Evolutionary conservation across 163 green algal genomes (phyloP).

Genomic region (Trebouxiophyceae sp.): DNA sequence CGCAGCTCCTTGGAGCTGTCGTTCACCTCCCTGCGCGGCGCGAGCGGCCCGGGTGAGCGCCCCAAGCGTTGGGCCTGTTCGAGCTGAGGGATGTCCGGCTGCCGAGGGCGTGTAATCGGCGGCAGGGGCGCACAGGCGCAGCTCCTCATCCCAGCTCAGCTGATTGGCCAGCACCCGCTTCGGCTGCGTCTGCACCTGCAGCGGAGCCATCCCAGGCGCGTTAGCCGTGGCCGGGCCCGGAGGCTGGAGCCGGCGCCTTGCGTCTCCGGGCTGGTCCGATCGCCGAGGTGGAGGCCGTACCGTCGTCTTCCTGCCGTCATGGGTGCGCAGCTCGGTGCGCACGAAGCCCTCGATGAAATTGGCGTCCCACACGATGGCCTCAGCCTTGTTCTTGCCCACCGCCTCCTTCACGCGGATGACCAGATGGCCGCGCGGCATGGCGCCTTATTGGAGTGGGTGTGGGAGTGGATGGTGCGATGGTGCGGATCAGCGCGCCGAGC

Average conservation of each 20-base stretch:
- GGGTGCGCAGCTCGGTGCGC: conserved; percentile 1
- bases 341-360: conserved; percentile 48
- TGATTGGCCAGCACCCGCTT: neutral
- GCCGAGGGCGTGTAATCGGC: neutral
- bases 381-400: conserved; percentile 49
- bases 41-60: neutral
- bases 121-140: conserved; percentile 46
- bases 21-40: conserved; percentile 57
- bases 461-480: too few relatives aligned
- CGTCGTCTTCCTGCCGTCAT: conserved; percentile 25
- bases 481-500: too few relatives aligned
- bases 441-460: too few relatives aligned
- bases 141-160: conserved; percentile 54
- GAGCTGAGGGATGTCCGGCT: neutral
- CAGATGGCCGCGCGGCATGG: conserved; percentile 32
- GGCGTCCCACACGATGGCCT: conserved; percentile 50
- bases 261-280: neutral
- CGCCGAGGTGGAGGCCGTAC: neutral
- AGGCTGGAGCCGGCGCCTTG: too few relatives aligned
- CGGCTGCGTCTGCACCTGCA: conserved; percentile 41
- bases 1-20: conserved; percentile 72
- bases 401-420: conserved; percentile 50
- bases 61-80: neutral
- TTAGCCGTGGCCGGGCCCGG: conserved; percentile 25
- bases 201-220: conserved; percentile 45